phyloP scores from a whole-genome alignment of 495 filamentous ascomycete species.

The Astrothelium macrocarpum region DNA sequence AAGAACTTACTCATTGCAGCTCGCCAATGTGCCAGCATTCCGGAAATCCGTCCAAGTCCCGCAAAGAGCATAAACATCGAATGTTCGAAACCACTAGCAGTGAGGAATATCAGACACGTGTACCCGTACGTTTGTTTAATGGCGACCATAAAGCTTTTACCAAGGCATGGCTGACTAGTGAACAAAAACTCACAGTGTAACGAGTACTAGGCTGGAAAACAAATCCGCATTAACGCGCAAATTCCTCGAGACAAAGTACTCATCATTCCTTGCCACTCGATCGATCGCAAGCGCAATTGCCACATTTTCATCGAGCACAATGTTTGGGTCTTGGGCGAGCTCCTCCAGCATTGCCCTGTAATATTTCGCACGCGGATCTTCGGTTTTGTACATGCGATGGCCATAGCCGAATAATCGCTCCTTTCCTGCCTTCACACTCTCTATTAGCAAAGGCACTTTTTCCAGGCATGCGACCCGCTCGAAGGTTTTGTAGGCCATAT shows the following conservation, averaged over 20 bases:
- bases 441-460: slow-evolving; percentile 41
- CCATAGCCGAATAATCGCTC: slow-evolving; percentile 51
- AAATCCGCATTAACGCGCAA: not conserved
- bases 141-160: no score
- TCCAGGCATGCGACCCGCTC: slow-evolving; percentile 37
- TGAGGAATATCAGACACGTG: no score
- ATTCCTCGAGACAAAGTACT: not conserved
- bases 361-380: not conserved
- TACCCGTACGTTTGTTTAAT: no score
- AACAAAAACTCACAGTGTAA: not conserved
- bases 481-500: slow-evolving; percentile 43
- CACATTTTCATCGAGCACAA: not conserved
- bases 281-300: not conserved
- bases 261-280: not conserved
- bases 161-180: not conserved
- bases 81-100: no score
- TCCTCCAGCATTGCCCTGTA: not conserved
- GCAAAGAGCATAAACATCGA: not conserved
- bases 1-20: not conserved
- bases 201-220: not conserved
- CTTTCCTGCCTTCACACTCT: slow-evolving; percentile 42
- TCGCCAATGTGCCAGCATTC: not conserved
- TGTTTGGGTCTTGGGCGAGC: not conserved
- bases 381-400: slow-evolving; percentile 41
- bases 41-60: not conserved